phyloP scores from a whole-genome alignment of 2,329 filamentous ascomycete genomes.

The Tolypocladium guangdongense region DNA sequence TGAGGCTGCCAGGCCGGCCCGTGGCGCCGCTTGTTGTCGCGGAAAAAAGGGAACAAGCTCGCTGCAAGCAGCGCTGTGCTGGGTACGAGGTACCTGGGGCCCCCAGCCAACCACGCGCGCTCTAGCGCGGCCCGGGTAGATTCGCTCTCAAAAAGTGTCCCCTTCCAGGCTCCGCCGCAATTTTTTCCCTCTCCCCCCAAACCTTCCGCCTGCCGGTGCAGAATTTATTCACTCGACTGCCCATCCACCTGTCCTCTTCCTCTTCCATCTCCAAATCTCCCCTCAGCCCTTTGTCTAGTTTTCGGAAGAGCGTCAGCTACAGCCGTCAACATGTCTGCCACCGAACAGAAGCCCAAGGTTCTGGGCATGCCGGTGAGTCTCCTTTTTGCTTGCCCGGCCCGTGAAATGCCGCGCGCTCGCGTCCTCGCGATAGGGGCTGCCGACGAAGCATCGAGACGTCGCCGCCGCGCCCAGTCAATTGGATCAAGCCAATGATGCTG shows the following conservation, averaged over 20 bases:
- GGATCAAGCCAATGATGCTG: slow-evolving; percentile 2
- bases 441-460: slow-evolving; percentile 6
- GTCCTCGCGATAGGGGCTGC: slow-evolving; percentile 10
- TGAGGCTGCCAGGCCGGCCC: slow-evolving; percentile 18
- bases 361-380: slow-evolving; percentile 58
- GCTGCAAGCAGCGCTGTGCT: not conserved
- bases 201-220: slow-evolving; percentile 32
- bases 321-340: slow-evolving; percentile 42
- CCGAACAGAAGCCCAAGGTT: slow-evolving; percentile 45
- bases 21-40: slow-evolving; percentile 20
- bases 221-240: slow-evolving; percentile 32
- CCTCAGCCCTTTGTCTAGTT: slow-evolving; percentile 46
- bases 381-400: slow-evolving; percentile 5
- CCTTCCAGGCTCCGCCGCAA: slow-evolving; percentile 33
- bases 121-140: slow-evolving; percentile 35
- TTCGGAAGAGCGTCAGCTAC: slow-evolving; percentile 26
- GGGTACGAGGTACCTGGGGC: not conserved
- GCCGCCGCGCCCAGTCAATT: slow-evolving; percentile 8
- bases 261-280: slow-evolving; percentile 43
- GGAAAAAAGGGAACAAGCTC: slow-evolving; percentile 8
- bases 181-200: slow-evolving; percentile 36
- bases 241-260: slow-evolving; percentile 28
- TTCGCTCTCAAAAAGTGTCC: slow-evolving; percentile 41
- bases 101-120: slow-evolving; percentile 8
- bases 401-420: slow-evolving; percentile 16